Conservation (phyloP, 2,329 filamentous ascomycete genomes). For the Fusarium proliferatum region DNA sequence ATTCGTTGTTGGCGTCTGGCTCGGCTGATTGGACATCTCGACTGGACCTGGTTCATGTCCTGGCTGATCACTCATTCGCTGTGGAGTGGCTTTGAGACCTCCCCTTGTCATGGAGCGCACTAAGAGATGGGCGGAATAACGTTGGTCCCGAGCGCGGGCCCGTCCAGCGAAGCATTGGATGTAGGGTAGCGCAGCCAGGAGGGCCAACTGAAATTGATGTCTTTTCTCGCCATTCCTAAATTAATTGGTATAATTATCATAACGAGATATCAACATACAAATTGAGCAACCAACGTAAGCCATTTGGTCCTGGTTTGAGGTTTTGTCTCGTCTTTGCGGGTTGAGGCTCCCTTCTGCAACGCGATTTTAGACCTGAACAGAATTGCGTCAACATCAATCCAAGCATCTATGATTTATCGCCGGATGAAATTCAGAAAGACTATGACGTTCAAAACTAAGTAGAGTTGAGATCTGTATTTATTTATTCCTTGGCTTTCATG, state of each 20-base stretch:
- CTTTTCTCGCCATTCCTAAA: background rate
- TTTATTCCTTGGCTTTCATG: too few relatives aligned
- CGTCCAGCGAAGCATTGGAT: background rate
- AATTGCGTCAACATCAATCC: rapidly evolving
- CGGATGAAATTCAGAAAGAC: too few relatives aligned
- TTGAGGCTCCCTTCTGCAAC: too few relatives aligned
- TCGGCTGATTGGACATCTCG: background rate
- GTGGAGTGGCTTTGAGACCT: background rate
- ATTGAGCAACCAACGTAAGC: rapidly evolving
- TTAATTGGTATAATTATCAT: background rate
- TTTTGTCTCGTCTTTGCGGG: background rate
- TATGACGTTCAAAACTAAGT: too few relatives aligned
- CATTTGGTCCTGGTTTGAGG: rapidly evolving
- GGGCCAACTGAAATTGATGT: rapidly evolving
- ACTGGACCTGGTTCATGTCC: background rate
- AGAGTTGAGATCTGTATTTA: too few relatives aligned
- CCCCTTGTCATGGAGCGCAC: background rate
- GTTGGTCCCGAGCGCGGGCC: background rate
- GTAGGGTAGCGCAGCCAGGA: background rate
- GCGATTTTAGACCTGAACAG: too few relatives aligned
- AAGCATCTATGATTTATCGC: rapidly evolving
- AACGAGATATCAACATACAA: rapidly evolving
- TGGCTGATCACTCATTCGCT: background rate
- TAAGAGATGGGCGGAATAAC: background rate
- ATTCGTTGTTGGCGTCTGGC: background rate